Percentiles rank a stretch among this genome's conserved stretches.
These are phyloP conservation scores for Trichoderma parareesei DNA, from an alignment of 495 filamentous ascomycete genomes.

Conservation along the genomic window DNA sequence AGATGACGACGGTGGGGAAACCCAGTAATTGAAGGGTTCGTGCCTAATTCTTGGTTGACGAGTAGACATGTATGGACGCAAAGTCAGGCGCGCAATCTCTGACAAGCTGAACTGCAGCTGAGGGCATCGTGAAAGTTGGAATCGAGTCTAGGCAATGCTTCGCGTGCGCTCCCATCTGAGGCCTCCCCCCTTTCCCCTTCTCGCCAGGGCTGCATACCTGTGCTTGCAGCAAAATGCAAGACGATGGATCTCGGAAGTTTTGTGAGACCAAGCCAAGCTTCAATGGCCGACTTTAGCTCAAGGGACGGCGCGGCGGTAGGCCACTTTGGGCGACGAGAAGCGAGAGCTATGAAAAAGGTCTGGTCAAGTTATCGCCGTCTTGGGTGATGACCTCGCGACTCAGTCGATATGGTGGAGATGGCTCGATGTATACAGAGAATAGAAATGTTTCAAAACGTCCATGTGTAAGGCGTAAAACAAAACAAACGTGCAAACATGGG, in stretches of 20 bases:
- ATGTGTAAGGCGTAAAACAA: not conserved
- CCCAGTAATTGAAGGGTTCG: not conserved
- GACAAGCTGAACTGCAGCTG: slow-evolving; percentile 3
- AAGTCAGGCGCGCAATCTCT: not conserved
- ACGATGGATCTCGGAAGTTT: not conserved
- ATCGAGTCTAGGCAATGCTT: not conserved
- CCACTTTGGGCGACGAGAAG: slow-evolving; percentile 2
- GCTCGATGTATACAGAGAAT: not conserved
- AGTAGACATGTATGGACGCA: not conserved
- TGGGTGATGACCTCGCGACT: not conserved
- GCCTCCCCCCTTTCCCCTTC: not conserved
- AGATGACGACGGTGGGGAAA: not conserved
- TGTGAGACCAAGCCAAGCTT: not conserved
- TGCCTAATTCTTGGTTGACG: not conserved
- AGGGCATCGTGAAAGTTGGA: not conserved
- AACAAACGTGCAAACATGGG: not conserved
- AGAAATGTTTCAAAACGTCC: not conserved
- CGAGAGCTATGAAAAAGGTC: not conserved
- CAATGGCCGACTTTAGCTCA: not conserved
- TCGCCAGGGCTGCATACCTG: too few species aligned
- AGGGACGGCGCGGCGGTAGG: not conserved
- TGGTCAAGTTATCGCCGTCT: not conserved
- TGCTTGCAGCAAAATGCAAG: not conserved
- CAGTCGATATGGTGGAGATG: not conserved
- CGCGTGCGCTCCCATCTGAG: not conserved